These are phyloP conservation scores for Primulina huaijiensis DNA, from an alignment of 257 asterid genomes.

Conservation along the genomic window DNA sequence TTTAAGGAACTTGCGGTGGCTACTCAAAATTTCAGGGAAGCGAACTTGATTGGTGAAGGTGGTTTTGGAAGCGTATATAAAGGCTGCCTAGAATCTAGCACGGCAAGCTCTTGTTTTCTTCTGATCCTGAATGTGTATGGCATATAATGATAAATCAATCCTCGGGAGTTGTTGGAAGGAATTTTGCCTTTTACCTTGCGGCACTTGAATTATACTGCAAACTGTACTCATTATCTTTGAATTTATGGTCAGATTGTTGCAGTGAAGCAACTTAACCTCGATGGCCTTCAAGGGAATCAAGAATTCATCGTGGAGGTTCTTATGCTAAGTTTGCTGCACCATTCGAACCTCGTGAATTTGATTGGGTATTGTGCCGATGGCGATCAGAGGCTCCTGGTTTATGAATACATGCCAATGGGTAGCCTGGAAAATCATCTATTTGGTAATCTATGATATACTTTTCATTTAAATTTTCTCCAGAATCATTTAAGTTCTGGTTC, in stretches of 20 bases:
- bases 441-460: slow-evolving; percentile 38
- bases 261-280: slow-evolving; percentile 79
- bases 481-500: neutral
- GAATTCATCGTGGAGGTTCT: slow-evolving; percentile 90
- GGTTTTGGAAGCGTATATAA: slow-evolving; percentile 82
- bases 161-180: slow-evolving; percentile 1
- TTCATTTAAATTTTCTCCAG: too few relatives aligned
- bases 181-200: slow-evolving; percentile 9
- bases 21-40: slow-evolving; percentile 65
- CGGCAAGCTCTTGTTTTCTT: slow-evolving; percentile 35
- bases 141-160: neutral
- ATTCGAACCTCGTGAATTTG: slow-evolving; percentile 79
- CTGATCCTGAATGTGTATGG: neutral
- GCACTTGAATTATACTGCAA: slow-evolving; percentile 6
- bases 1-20: slow-evolving; percentile 76
- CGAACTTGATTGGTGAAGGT: slow-evolving; percentile 82
- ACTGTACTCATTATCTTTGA: slow-evolving; percentile 1
- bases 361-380: slow-evolving; percentile 88
- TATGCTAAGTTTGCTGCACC: slow-evolving; percentile 82
- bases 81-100: slow-evolving; percentile 64
- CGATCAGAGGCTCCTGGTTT: slow-evolving; percentile 82
- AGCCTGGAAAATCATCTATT: slow-evolving; percentile 87
- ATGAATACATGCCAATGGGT: slow-evolving; percentile 88
- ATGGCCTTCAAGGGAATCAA: slow-evolving; percentile 87
- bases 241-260: slow-evolving; percentile 55